These are phyloP conservation scores for Zygotorulaspora sp. DNA, from an alignment of 805 yeast genomes.

Conservation along the genomic window DNA sequence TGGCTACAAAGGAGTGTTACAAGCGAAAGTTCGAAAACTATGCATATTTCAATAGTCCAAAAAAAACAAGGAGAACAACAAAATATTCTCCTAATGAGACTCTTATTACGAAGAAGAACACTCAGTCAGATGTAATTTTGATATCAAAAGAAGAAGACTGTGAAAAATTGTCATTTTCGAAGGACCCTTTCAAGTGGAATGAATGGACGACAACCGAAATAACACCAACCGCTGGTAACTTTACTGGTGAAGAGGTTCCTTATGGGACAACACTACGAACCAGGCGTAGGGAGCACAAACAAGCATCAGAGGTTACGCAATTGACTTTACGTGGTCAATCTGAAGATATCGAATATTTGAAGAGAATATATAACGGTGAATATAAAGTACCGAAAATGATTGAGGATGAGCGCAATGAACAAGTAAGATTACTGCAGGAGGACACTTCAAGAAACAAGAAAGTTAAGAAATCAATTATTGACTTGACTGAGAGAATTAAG, in stretches of 20 bases:
- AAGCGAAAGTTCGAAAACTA: not conserved
- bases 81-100: too few relatives aligned
- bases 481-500: conserved; percentile 30
- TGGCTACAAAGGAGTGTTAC: not conserved
- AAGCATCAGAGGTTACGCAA: conserved; percentile 11
- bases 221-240: conserved; percentile 28
- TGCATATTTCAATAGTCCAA: conserved; percentile 7
- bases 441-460: conserved; percentile 16
- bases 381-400: conserved; percentile 34
- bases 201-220: conserved; percentile 32
- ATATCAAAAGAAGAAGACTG: too few relatives aligned
- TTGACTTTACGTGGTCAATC: conserved; percentile 19
- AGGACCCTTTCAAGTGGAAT: conserved; percentile 33
- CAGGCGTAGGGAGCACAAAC: conserved; percentile 14
- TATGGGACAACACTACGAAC: conserved; percentile 39
- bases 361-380: conserved; percentile 35
- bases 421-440: conserved; percentile 20
- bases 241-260: not conserved
- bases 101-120: too few relatives aligned
- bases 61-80: conserved; percentile 6
- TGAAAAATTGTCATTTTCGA: conserved; percentile 20
- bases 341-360: conserved; percentile 31
- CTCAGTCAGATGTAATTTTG: too few relatives aligned
- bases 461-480: conserved; percentile 21
- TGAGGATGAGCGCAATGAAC: conserved; percentile 26